Percentiles rank a stretch among this genome's conserved stretches.
phyloP scores from a whole-genome alignment of 202 grass and related monocot genomes.

The Hordeum pubiflorum region DNA sequence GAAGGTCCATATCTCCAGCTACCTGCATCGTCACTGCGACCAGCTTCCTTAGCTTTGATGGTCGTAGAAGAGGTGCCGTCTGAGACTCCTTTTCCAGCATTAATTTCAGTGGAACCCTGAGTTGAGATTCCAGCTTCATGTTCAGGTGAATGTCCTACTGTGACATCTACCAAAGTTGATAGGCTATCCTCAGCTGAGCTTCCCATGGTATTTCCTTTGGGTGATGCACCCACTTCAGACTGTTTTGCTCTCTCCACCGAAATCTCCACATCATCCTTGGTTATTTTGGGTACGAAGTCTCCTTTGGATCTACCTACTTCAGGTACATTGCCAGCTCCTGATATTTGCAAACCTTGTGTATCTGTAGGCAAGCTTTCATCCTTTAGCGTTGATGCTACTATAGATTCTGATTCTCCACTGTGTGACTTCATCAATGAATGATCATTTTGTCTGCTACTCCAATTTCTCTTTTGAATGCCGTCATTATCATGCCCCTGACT shows the following conservation, averaged over 20 bases:
- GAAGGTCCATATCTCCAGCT: constrained; percentile 29
- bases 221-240: constrained; percentile 32
- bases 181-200: not conserved
- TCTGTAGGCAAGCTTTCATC: not conserved
- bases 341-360: constrained; percentile 24
- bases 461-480: constrained; percentile 34
- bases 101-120: constrained; percentile 8
- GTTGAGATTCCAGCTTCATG: constrained; percentile 21
- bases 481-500: constrained; percentile 55
- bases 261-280: constrained; percentile 1
- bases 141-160: not conserved
- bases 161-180: constrained; percentile 20
- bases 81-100: constrained; percentile 20
- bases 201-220: constrained; percentile 22
- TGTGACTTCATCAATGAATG: constrained; percentile 28
- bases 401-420: constrained; percentile 30
- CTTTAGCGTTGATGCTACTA: constrained; percentile 23
- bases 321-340: constrained; percentile 29
- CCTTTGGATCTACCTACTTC: constrained; percentile 24
- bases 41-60: constrained; percentile 18
- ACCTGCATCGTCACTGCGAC: not conserved
- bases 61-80: constrained; percentile 16
- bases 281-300: constrained; percentile 18
- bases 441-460: constrained; percentile 22
- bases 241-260: constrained; percentile 26